Evolutionary conservation across 2,329 filamentous ascomycete genomes (phyloP).

Genomic region (Tolypocladium ovalisporum): DNA sequence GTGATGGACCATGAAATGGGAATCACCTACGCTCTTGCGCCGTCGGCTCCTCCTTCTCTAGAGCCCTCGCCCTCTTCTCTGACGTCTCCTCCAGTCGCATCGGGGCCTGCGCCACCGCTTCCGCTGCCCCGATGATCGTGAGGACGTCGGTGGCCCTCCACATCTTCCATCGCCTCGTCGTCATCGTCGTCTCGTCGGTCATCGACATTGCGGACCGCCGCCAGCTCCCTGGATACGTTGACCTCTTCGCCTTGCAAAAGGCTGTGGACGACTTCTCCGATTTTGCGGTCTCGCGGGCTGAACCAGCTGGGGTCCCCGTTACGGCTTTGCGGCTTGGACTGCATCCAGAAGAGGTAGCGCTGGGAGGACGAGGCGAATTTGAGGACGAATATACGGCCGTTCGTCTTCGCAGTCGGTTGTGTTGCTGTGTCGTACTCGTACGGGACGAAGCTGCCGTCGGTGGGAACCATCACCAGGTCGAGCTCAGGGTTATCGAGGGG

Average conservation of each 20-base stretch:
- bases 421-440: conserved; percentile 53
- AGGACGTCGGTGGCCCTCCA: conserved; percentile 52
- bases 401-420: conserved; percentile 53
- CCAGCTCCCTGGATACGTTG: conserved; percentile 63
- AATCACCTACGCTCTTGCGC: conserved; percentile 95
- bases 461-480: conserved; percentile 88
- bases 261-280: conserved; percentile 76
- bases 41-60: conserved; percentile 88
- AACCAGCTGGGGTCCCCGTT: conserved; percentile 64
- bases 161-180: conserved; percentile 42
- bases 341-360: conserved; percentile 91
- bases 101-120: conserved; percentile 73
- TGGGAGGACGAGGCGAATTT: conserved; percentile 91
- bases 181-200: conserved; percentile 49
- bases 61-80: conserved; percentile 81
- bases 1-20: conserved; percentile 17
- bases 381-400: conserved; percentile 84
- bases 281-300: conserved; percentile 74
- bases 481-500: conserved; percentile 64
- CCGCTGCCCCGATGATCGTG: conserved; percentile 47
- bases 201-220: conserved; percentile 44
- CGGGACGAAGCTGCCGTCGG: conserved; percentile 76
- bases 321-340: conserved; percentile 71
- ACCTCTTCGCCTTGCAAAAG: conserved; percentile 84
- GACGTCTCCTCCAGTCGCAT: conserved; percentile 82